Percentiles rank a stretch among this genome's conserved stretches.
These are phyloP conservation scores for Wakefieldia striispora DNA, from an alignment of 768 basidiomycete genomes.

Conservation along the genomic window DNA sequence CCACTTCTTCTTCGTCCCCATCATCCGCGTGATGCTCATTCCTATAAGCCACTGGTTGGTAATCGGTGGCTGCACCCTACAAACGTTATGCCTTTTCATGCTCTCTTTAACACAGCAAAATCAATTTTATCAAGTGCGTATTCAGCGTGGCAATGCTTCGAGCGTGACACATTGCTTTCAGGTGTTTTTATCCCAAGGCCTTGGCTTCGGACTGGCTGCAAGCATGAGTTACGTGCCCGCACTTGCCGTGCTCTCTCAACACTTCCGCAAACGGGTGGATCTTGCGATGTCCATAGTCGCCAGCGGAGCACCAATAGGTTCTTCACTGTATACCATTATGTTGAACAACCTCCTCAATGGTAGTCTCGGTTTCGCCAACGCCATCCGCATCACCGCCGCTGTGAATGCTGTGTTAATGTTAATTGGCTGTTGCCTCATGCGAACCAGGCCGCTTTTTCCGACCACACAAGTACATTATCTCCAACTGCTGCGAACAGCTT, in stretches of 20 bases:
- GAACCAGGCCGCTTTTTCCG: conserved; percentile 37
- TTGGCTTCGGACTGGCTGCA: conserved; percentile 48
- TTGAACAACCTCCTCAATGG: conserved; percentile 27
- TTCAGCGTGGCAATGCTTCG: conserved; percentile 11
- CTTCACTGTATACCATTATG: conserved; percentile 22
- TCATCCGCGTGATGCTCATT: background rate
- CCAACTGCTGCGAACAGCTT: conserved; percentile 19
- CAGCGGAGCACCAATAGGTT: conserved; percentile 35
- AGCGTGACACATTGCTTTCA: conserved; percentile 33
- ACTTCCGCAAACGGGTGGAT: conserved; percentile 40
- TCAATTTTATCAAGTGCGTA: conserved; percentile 37
- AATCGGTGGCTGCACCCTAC: conserved; percentile 43
- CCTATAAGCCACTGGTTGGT: conserved; percentile 40
- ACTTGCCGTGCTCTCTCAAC: conserved; percentile 44
- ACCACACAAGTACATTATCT: conserved; percentile 10
- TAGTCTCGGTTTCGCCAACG: conserved; percentile 37
- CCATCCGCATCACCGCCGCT: conserved; percentile 45
- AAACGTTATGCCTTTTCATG: conserved; percentile 41
- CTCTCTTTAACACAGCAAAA: conserved; percentile 39
- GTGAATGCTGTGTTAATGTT: conserved; percentile 38
- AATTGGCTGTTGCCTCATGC: conserved; percentile 34
- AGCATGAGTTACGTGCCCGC: conserved; percentile 39
- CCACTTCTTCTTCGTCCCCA: background rate
- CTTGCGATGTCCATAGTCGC: conserved; percentile 41
- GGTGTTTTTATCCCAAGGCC: conserved; percentile 35